Conservation (phyloP, 768 basidiomycete genomes). For the Gymnopilus dilepis region DNA sequence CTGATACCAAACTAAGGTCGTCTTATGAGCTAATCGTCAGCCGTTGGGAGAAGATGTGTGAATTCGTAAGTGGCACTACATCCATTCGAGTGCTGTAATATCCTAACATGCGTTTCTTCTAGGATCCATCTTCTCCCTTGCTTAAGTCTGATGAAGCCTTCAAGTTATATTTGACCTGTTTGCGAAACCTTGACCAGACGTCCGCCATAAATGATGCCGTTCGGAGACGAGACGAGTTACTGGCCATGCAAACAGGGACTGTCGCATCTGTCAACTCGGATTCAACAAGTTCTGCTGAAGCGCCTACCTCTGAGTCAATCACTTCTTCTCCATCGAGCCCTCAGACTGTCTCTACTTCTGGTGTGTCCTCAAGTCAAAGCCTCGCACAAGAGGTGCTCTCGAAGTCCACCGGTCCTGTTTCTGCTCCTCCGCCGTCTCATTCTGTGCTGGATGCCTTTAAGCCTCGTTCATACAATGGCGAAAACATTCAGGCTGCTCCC, state of each 20-base stretch:
- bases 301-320: slow-evolving; percentile 10
- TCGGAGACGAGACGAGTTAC: slow-evolving; percentile 68
- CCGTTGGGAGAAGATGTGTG: slow-evolving; percentile 84
- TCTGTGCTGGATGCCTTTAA: slow-evolving; percentile 45
- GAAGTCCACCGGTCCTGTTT: slow-evolving; percentile 30
- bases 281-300: slow-evolving; percentile 17
- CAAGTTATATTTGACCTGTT: slow-evolving; percentile 72
- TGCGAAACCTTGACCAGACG: slow-evolving; percentile 62
- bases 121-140: slow-evolving; percentile 76
- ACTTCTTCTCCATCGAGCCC: background rate
- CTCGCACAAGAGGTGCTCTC: slow-evolving; percentile 57
- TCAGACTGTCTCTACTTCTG: slow-evolving; percentile 9
- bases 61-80: slow-evolving; percentile 77
- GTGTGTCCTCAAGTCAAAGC: slow-evolving; percentile 40
- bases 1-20: slow-evolving; percentile 65
- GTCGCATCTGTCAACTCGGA: slow-evolving; percentile 13
- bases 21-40: slow-evolving; percentile 76
- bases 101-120: background rate
- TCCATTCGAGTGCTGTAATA: background rate
- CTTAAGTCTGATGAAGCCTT: slow-evolving; percentile 76
- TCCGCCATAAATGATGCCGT: slow-evolving; percentile 68
- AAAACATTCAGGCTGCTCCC: slow-evolving; percentile 57
- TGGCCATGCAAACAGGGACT: slow-evolving; percentile 41
- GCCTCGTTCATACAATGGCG: slow-evolving; percentile 43
- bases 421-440: slow-evolving; percentile 28